Evolutionary conservation across 1,284 basidiomycete species (phyloP), one percentile per base, ranked within the genome.

Genomic region (Cystobasidium sp.): DNA sequence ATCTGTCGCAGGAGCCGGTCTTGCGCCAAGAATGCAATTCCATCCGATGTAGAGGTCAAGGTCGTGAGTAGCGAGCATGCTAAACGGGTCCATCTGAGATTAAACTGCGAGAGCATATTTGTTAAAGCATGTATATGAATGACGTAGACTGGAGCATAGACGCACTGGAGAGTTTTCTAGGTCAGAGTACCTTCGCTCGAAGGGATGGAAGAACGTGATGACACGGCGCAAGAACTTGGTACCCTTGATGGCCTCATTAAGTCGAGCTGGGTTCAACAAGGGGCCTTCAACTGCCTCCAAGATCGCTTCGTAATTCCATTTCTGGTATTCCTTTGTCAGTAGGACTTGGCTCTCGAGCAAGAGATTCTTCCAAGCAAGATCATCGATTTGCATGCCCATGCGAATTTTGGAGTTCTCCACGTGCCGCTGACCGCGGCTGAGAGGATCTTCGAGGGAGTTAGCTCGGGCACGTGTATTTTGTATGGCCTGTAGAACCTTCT

Each of bases 211-310:
- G 85, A 99, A 99, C 1, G 89, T 87, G 85, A 97, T 89, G 18
- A 99, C 84, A 43, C 93, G 87, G 47, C 90, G 87, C 75, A 97
- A 89, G 78, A 97, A 94, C 80, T 93, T 90, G 18, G 92, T 90
- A 12, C 90, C 92, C 80, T 90, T 91, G 81, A 96, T 92, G 1
- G 93, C 93, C 83, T 99, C 97, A 79, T 99, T 97, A 80, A 99
- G 86, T n/a, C 97, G 86, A 80, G 92, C 93, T 0, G 93, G 89
- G 79, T 95, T 96, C 61, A 94, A 85, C 63, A 99, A 84, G 0
- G 95, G 93, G 0, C 97, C 96, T 78, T 98, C 94, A 22, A 98
- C 87, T 16, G 99, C 85, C 62, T 97, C 94, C 79, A 91, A 88
- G 69, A 99, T 85, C 22, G 88, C 87, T 3, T 97, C 94, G 80